A percentile compares a stretch with the other conserved stretches of the same genome.
These are phyloP conservation scores for Anthracocystis panici-leucophaei DNA, from an alignment of 1,284 basidiomycete species.

Conservation along the genomic window DNA sequence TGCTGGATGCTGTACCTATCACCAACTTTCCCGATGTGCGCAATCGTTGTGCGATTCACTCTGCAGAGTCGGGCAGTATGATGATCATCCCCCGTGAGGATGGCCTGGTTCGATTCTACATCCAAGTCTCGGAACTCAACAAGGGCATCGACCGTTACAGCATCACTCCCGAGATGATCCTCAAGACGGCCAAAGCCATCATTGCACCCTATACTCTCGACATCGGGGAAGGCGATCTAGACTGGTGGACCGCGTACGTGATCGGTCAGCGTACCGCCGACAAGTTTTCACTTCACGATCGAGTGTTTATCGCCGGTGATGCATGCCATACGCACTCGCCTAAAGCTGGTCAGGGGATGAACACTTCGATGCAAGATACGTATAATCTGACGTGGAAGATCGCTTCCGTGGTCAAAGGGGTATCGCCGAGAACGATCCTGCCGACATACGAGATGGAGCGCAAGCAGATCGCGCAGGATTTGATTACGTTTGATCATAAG, in stretches of 20 bases:
- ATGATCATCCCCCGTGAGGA: slow-evolving; percentile 80
- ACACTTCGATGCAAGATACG: slow-evolving; percentile 82
- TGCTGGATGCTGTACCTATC: slow-evolving; percentile 41
- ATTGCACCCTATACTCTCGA: slow-evolving; percentile 78
- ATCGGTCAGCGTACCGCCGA: slow-evolving; percentile 44
- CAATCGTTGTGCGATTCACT: slow-evolving; percentile 77
- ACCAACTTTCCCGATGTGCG: slow-evolving; percentile 78
- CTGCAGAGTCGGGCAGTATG: slow-evolving; percentile 71
- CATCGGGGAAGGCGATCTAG: slow-evolving; percentile 73
- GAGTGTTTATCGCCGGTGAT: slow-evolving; percentile 42
- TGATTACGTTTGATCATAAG: slow-evolving; percentile 83
- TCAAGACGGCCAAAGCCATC: slow-evolving; percentile 77
- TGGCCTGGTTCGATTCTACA: slow-evolving; percentile 80
- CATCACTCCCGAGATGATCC: slow-evolving; percentile 75
- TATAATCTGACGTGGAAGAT: slow-evolving; percentile 74
- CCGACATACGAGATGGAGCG: slow-evolving; percentile 76
- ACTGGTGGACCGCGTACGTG: slow-evolving; percentile 77
- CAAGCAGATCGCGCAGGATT: slow-evolving; percentile 74
- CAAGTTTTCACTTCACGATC: slow-evolving; percentile 31
- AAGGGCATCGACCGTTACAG: slow-evolving; percentile 77
- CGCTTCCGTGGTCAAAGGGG: slow-evolving; percentile 78
- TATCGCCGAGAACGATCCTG: slow-evolving; percentile 77
- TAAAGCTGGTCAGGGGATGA: slow-evolving; percentile 79
- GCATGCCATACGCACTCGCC: slow-evolving; percentile 82
- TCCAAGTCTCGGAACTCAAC: slow-evolving; percentile 76